Evolutionary conservation across 1,284 basidiomycete species (phyloP).

Genomic region (Agaricales sp.): DNA sequence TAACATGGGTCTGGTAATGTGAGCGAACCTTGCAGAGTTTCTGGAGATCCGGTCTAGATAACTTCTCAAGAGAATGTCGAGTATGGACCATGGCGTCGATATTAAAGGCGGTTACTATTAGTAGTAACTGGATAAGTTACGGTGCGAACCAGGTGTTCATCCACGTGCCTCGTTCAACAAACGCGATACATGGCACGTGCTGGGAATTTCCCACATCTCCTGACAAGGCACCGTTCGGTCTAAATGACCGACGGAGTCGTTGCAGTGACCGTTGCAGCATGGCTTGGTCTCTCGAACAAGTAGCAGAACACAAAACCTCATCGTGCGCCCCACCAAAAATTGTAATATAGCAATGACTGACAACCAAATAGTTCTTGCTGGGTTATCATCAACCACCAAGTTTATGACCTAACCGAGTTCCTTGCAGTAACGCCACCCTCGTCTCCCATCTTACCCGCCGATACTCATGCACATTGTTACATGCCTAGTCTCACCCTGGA

Average conservation of each 20-base stretch:
- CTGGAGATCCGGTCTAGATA: constrained; percentile 43
- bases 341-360: constrained; percentile 8
- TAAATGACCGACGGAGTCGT: too few species aligned
- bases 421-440: constrained; percentile 33
- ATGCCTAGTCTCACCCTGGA: constrained; percentile 67
- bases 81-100: constrained; percentile 42
- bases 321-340: constrained; percentile 33
- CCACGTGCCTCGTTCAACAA: too few species aligned
- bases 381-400: constrained; percentile 74
- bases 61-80: constrained; percentile 29
- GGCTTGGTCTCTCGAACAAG: constrained; percentile 28
- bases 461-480: constrained; percentile 2
- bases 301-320: constrained; percentile 42
- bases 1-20: constrained; percentile 2
- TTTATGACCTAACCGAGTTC: constrained; percentile 84
- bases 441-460: constrained; percentile 1
- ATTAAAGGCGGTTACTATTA: too few species aligned
- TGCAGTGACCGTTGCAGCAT: too few species aligned
- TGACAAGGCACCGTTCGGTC: too few species aligned
- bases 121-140: not conserved
- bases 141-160: too few species aligned
- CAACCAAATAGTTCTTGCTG: constrained; percentile 57
- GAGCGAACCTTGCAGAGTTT: constrained; percentile 59
- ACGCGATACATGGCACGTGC: too few species aligned
- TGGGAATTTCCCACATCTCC: too few species aligned